Conservation (phyloP, 371 early-diverging fungal species). For the Polyrhizophydium stewartii region DNA sequence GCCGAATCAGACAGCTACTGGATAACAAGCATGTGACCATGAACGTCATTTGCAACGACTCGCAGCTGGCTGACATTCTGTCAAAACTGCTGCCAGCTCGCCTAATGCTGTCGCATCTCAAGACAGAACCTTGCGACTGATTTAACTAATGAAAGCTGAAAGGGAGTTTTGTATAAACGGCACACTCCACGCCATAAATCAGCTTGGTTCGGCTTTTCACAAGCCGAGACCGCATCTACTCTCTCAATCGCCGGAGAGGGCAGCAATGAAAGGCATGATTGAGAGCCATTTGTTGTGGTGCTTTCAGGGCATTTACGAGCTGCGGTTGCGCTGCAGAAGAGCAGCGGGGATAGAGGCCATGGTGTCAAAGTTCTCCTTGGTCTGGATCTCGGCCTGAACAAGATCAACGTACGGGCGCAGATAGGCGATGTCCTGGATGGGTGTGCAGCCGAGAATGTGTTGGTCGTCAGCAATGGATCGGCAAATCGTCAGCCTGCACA, state of each 20-base stretch:
- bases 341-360: slow-evolving; percentile 35
- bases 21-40: too few relatives aligned
- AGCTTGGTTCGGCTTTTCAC: too few relatives aligned
- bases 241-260: background rate
- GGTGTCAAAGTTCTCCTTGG: slow-evolving; percentile 36
- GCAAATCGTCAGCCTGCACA: too few relatives aligned
- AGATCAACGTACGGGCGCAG: slow-evolving; percentile 79
- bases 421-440: slow-evolving; percentile 67
- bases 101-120: too few relatives aligned
- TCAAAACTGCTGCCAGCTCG: too few relatives aligned
- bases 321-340: slow-evolving; percentile 34
- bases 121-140: too few relatives aligned
- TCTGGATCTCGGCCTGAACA: slow-evolving; percentile 74
- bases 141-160: background rate
- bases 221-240: background rate
- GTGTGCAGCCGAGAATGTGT: background rate
- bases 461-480: too few relatives aligned
- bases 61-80: too few relatives aligned
- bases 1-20: too few relatives aligned
- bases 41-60: too few relatives aligned
- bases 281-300: too few relatives aligned
- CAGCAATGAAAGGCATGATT: background rate
- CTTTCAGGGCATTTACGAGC: too few relatives aligned
- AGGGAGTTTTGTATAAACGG: background rate
- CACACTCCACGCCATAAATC: background rate